These are phyloP conservation scores for Colletotrichum sidae DNA, from an alignment of 2,329 filamentous ascomycete genomes.

Conservation along the genomic window DNA sequence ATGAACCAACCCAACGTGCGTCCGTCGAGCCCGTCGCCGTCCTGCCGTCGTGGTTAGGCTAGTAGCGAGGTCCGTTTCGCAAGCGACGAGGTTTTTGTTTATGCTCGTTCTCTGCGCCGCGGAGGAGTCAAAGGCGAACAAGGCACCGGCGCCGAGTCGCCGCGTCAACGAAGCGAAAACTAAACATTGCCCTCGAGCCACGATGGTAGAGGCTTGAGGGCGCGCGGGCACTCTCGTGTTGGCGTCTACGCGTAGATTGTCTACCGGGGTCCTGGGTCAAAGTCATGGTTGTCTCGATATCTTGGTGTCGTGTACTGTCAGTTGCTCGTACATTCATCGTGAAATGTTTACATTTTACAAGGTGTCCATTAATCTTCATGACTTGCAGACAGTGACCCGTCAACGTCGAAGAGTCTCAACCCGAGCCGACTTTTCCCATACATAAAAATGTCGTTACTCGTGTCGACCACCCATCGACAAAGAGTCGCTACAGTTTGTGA, in stretches of 20 bases:
- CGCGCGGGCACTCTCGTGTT: constrained; percentile 3
- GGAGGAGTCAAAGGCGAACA: constrained; percentile 6
- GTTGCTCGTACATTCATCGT: no score
- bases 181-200: constrained; percentile 14
- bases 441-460: not conserved
- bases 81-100: not conserved
- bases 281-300: not conserved
- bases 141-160: constrained; percentile 11
- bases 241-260: not conserved
- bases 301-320: not conserved
- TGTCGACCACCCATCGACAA: no score
- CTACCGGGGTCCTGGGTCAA: not conserved
- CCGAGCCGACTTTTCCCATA: no score
- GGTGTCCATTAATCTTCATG: no score
- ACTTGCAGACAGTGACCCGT: no score
- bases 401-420: no score
- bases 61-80: constrained; percentile 25
- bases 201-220: not conserved
- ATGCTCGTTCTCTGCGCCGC: constrained; percentile 11
- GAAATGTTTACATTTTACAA: no score
- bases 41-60: not conserved
- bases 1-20: not conserved
- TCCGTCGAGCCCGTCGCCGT: not conserved
- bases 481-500: no score
- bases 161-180: constrained; percentile 18